phyloP scores from a whole-genome alignment of 208 protist genomes.

The Sergeia podlipaevii region DNA sequence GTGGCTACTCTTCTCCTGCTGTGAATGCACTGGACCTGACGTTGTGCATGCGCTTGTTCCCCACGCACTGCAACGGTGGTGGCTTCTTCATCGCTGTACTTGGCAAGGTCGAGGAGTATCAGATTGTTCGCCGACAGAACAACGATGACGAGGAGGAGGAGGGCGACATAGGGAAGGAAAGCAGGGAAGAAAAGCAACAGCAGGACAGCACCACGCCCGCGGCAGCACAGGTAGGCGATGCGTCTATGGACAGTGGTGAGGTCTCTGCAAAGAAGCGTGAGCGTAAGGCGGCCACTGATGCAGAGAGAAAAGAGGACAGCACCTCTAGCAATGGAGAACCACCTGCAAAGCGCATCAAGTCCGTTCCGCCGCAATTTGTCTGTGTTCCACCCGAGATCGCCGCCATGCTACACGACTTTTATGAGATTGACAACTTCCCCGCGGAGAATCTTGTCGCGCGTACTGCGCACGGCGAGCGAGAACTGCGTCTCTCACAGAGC shows the following conservation, averaged over 20 bases:
- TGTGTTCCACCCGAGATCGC: slow-evolving; percentile 38
- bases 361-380: slow-evolving; percentile 66
- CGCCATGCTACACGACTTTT: slow-evolving; percentile 41
- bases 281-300: not conserved
- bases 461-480: slow-evolving; percentile 55
- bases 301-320: not conserved
- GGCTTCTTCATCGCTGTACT: slow-evolving; percentile 98
- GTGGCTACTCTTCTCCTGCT: slow-evolving; percentile 53
- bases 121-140: slow-evolving; percentile 14
- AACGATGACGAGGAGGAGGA: slow-evolving; percentile 11
- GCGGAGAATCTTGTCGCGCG: slow-evolving; percentile 56
- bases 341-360: slow-evolving; percentile 4
- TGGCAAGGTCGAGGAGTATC: slow-evolving; percentile 76
- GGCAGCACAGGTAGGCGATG: not conserved
- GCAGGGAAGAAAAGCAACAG: not conserved
- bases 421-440: slow-evolving; percentile 46
- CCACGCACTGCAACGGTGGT: slow-evolving; percentile 93
- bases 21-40: slow-evolving; percentile 73
- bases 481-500: slow-evolving; percentile 46
- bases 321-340: not conserved
- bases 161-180: slow-evolving; percentile 12
- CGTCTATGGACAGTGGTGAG: not conserved
- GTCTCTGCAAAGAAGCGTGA: slow-evolving; percentile 2
- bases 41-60: slow-evolving; percentile 93
- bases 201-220: not conserved